Percentiles rank a stretch among this genome's conserved stretches.
These are phyloP conservation scores for Tetrahymena thermophila DNA, from an alignment of 73 alveolate species.

Conservation along the genomic window DNA sequence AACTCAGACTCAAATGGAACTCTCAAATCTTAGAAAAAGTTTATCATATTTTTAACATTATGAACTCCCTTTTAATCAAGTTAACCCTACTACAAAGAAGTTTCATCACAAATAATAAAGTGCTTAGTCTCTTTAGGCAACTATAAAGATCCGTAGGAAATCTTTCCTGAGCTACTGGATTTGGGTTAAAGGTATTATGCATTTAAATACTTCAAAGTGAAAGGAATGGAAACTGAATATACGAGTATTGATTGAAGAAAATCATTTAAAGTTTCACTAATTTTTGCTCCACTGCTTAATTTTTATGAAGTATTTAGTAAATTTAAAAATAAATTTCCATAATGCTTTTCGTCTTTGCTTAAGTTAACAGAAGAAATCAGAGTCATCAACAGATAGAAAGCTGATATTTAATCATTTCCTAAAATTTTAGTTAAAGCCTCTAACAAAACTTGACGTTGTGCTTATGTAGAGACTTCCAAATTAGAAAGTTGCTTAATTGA, in stretches of 20 bases:
- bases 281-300: conserved; percentile 1
- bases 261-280: background rate
- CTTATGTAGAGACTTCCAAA: background rate
- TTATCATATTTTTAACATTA: background rate
- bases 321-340: background rate
- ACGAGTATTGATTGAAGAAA: background rate
- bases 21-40: background rate
- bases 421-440: background rate
- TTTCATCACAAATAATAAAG: background rate
- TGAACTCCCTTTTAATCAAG: background rate
- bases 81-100: background rate
- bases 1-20: background rate
- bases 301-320: background rate
- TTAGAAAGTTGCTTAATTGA: background rate
- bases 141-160: background rate
- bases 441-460: background rate
- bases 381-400: background rate
- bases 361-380: background rate
- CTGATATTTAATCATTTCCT: background rate
- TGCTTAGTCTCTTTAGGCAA: background rate
- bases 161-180: background rate
- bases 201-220: background rate
- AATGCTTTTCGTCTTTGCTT: background rate
- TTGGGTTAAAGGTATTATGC: background rate
- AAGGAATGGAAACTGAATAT: background rate